Evolutionary conservation across 768 basidiomycete species (phyloP).

Genomic region (Russula emetica): DNA sequence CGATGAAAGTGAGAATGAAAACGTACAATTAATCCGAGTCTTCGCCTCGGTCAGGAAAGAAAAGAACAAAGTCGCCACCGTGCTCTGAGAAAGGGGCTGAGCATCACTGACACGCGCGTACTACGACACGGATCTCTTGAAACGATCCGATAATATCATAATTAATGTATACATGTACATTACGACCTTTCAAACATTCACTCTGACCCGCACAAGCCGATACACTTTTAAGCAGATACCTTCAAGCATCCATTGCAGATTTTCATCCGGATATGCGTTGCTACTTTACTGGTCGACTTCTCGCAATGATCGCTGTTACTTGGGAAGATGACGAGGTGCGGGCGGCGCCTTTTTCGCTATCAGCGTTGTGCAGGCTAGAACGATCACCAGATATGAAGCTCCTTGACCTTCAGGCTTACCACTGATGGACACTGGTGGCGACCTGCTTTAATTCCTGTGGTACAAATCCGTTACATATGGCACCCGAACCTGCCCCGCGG

Average conservation of each 20-base stretch:
- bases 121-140: not conserved
- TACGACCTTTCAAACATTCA: not conserved
- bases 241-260: not conserved
- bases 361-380: not conserved
- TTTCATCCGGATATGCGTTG: not conserved
- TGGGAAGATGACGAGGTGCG: not conserved
- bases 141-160: not conserved
- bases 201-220: not conserved
- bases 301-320: not conserved
- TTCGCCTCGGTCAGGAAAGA: constrained; percentile 4
- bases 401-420: not conserved
- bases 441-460: not conserved
- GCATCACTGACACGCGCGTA: not conserved
- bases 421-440: not conserved
- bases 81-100: constrained; percentile 7
- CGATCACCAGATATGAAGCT: too few relatives aligned
- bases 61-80: constrained; percentile 6
- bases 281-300: not conserved
- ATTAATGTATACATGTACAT: too few relatives aligned
- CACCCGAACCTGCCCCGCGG: not conserved
- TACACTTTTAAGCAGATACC: not conserved
- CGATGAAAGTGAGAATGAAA: constrained; percentile 30
- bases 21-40: not conserved
- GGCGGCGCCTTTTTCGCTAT: not conserved
- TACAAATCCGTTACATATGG: not conserved